Conservation (phyloP, 1,139 yeast genomes). For the Citeromyces hawaiiensis region DNA sequence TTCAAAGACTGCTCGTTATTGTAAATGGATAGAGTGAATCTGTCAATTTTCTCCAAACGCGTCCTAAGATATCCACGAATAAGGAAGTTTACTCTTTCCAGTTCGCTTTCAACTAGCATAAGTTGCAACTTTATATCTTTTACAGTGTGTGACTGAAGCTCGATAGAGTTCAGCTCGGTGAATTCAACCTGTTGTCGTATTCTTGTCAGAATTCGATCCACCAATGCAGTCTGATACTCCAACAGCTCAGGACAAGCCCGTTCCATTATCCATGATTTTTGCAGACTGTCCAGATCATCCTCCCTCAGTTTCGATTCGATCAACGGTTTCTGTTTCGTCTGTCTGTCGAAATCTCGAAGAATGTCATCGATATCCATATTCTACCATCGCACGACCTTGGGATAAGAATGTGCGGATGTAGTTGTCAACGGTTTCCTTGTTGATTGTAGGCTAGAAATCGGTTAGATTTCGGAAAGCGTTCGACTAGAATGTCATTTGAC, state of each 20-base stretch:
- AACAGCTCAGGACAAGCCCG: conserved; percentile 75
- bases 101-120: conserved; percentile 80
- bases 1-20: conserved; percentile 15
- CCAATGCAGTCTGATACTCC: conserved; percentile 48
- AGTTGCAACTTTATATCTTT: conserved; percentile 66
- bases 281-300: conserved; percentile 27
- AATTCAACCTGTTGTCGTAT: conserved; percentile 61
- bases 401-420: background rate
- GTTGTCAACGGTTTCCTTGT: too few species aligned
- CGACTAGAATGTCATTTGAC: too few species aligned
- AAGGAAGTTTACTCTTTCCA: conserved; percentile 74
- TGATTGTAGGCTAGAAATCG: too few species aligned
- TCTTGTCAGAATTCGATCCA: conserved; percentile 43
- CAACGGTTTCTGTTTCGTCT: conserved; percentile 11
- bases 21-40: conserved; percentile 42
- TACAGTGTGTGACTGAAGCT: conserved; percentile 27
- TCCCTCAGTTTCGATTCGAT: conserved; percentile 13
- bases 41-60: conserved; percentile 63
- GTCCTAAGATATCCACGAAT: conserved; percentile 71
- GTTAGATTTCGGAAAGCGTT: too few species aligned
- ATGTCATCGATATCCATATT: conserved; percentile 55
- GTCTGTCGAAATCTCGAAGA: conserved; percentile 42
- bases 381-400: background rate
- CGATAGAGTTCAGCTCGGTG: conserved; percentile 47
- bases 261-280: conserved; percentile 72